Conservation (phyloP, 2,329 filamentous ascomycete genomes). For the Fusarium neocosmosporiellum region DNA sequence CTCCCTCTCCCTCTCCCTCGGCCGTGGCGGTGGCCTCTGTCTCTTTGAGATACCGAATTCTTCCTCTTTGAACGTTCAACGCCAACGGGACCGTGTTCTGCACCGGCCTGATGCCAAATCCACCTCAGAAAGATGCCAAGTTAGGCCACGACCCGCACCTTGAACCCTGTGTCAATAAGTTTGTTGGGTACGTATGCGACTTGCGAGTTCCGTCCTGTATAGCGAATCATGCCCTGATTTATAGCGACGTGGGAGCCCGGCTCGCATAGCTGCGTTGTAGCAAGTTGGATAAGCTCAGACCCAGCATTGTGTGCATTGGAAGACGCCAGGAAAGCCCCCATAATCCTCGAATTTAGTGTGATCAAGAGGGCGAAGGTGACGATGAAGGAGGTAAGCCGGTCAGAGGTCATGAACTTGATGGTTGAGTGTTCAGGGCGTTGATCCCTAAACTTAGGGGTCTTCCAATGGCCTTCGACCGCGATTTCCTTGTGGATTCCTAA, state of each 20-base stretch:
- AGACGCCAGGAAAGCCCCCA: not conserved
- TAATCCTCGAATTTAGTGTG: not conserved
- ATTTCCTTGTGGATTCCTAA: conserved; percentile 19
- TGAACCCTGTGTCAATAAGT: conserved; percentile 12
- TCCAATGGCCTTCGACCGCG: conserved; percentile 16
- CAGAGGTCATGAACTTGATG: conserved; percentile 20
- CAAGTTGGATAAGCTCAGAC: conserved; percentile 12
- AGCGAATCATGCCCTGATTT: conserved; percentile 5
- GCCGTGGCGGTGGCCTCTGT: too few species aligned
- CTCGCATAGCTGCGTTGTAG: not conserved
- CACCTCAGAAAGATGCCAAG: conserved; percentile 15
- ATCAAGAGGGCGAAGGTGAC: conserved; percentile 3
- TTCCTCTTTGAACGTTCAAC: too few species aligned
- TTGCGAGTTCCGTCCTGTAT: not conserved
- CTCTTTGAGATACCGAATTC: too few species aligned
- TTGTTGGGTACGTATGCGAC: not conserved
- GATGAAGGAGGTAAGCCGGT: conserved; percentile 18
- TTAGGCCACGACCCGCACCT: conserved; percentile 25
- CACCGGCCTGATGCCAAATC: not conserved
- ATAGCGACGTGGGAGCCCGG: conserved; percentile 4
- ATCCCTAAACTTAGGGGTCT: not conserved
- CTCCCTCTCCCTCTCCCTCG: too few species aligned
- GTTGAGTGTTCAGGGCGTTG: not conserved
- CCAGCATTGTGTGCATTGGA: not conserved
- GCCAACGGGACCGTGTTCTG: too few species aligned